A percentile compares a stretch with the other conserved stretches of the same genome.
phyloP scores from a whole-genome alignment of 148 eudicot genomes.

The Cornus controversa region DNA sequence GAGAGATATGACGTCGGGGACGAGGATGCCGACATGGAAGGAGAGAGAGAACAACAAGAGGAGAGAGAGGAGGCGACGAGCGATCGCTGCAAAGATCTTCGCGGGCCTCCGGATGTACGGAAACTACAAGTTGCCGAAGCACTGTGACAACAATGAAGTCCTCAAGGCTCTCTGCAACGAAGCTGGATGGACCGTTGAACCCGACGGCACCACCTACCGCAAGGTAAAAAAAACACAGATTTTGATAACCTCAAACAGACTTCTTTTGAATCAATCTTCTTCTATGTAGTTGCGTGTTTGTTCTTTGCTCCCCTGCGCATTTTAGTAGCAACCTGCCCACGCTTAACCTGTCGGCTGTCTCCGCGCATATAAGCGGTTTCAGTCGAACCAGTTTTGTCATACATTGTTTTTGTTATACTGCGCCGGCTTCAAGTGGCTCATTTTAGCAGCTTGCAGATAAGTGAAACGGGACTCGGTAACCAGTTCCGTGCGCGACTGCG shows the following conservation, averaged over 20 bases:
- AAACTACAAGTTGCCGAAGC: slow-evolving; percentile 51
- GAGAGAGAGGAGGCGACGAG: slow-evolving; percentile 57
- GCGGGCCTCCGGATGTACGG: slow-evolving; percentile 56
- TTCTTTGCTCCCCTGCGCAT: background rate
- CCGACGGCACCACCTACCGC: slow-evolving; percentile 64
- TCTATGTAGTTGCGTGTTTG: background rate
- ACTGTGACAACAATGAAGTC: slow-evolving; percentile 65
- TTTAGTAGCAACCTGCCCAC: background rate
- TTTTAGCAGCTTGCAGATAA: background rate
- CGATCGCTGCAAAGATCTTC: slow-evolving; percentile 57
- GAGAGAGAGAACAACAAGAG: slow-evolving; percentile 72
- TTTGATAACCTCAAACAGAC: background rate
- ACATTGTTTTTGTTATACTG: background rate
- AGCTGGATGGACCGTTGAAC: slow-evolving; percentile 65
- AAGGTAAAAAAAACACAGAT: slow-evolving; percentile 28
- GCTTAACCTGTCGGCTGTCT: background rate
- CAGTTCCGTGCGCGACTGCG: too few species aligned
- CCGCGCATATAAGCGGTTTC: background rate
- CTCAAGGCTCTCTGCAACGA: slow-evolving; percentile 59
- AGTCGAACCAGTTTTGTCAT: background rate
- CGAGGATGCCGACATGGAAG: slow-evolving; percentile 55
- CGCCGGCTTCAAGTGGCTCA: background rate
- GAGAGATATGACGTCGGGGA: slow-evolving; percentile 35
- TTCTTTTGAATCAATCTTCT: background rate
- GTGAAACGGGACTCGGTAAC: too few species aligned